A percentile compares a stretch with the other conserved stretches of the same genome.
Evolutionary conservation across 176 grass and related monocot species (phyloP).

Genomic region (Paspalum vaginatum): DNA sequence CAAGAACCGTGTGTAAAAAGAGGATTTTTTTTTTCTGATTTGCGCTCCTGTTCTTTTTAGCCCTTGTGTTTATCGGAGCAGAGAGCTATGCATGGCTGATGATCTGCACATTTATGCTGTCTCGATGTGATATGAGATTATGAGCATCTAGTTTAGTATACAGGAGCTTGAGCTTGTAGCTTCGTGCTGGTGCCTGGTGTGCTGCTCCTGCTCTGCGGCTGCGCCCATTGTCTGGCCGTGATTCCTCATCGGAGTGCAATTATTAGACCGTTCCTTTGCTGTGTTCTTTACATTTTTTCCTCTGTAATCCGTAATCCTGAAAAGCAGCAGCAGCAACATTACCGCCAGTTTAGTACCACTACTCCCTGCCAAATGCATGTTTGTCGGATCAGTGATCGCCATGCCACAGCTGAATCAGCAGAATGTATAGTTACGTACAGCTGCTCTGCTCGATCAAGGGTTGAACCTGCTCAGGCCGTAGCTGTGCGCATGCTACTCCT

Average conservation of each 20-base stretch:
- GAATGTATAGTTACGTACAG: too few relatives aligned
- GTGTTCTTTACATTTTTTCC: not conserved
- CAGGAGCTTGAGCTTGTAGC: not conserved
- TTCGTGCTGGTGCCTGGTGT: not conserved
- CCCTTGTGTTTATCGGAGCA: not conserved
- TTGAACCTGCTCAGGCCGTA: too few relatives aligned
- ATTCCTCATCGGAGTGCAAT: conserved; percentile 40
- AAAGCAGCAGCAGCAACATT: not conserved
- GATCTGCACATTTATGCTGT: conserved; percentile 19
- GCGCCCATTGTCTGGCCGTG: not conserved
- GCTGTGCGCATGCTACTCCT: not conserved
- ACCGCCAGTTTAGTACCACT: not conserved
- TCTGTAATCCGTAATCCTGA: not conserved
- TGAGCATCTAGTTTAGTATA: not conserved
- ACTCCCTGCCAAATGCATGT: not conserved
- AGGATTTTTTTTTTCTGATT: not conserved
- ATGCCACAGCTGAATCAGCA: not conserved
- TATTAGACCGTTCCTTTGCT: conserved; percentile 16
- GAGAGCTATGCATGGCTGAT: conserved; percentile 28
- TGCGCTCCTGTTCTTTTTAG: not conserved
- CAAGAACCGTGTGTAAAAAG: conserved; percentile 39
- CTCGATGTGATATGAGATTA: not conserved
- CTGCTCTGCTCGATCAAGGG: not conserved
- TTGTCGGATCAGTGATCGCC: not conserved
- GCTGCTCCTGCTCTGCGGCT: not conserved